Evolutionary conservation across 768 basidiomycete genomes (phyloP).

Genomic region (Suillus weaverae): DNA sequence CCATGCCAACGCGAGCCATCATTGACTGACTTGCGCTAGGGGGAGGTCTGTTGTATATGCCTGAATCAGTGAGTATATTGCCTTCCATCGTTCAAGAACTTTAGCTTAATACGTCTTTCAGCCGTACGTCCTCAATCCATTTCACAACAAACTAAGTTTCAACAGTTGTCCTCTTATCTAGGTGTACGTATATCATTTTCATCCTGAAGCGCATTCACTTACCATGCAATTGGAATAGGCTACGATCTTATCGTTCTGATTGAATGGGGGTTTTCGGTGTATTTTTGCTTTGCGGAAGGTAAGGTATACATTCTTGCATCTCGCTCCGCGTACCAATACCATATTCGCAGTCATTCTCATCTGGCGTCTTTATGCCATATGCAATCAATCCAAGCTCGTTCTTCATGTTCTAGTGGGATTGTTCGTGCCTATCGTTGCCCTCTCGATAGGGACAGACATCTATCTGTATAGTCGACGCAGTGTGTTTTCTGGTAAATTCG

Average conservation of each 20-base stretch:
- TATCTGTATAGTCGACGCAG: neutral
- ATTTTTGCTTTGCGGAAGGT: conserved; percentile 2
- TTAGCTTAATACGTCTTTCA: neutral
- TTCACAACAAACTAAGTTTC: neutral
- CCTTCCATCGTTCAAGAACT: neutral
- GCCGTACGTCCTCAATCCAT: neutral
- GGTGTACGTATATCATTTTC: neutral
- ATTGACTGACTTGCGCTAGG: neutral
- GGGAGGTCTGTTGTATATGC: conserved; percentile 2
- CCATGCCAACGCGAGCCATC: neutral
- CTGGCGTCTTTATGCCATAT: conserved; percentile 3
- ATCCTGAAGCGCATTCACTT: neutral
- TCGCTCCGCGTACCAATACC: neutral
- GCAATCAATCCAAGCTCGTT: neutral
- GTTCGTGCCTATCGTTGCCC: neutral
- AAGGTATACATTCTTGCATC: neutral
- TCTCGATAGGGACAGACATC: neutral
- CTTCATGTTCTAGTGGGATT: neutral
- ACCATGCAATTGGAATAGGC: neutral
- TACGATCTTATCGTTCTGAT: neutral
- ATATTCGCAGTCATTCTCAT: neutral
- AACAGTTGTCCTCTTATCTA: neutral
- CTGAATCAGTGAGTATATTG: neutral
- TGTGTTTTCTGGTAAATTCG: neutral
- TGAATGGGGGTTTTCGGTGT: conserved; percentile 4